phyloP scores from a whole-genome alignment of 1,284 basidiomycete species.

The Irpex lacteus region DNA sequence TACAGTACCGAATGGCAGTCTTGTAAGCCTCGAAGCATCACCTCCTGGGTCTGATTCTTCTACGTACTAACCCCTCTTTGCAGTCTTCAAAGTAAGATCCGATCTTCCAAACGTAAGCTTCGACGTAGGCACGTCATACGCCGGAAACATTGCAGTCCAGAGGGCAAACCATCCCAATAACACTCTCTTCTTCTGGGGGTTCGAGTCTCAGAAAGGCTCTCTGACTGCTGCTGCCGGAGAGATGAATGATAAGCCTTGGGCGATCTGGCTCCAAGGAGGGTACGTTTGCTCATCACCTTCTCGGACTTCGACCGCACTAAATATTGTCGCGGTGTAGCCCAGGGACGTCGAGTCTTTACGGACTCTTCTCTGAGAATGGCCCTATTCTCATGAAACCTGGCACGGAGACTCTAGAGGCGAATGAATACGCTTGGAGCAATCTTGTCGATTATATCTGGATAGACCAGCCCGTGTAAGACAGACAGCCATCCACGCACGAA shows the following conservation, averaged over 20 bases:
- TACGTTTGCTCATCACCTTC: not conserved
- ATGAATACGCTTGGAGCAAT: slow-evolving; percentile 13
- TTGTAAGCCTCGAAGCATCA: not conserved
- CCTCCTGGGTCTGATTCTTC: not conserved
- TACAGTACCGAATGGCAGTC: slow-evolving; percentile 3
- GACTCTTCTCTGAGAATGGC: slow-evolving; percentile 12
- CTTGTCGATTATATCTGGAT: slow-evolving; percentile 20
- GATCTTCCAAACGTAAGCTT: slow-evolving; percentile 60
- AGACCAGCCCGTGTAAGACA: slow-evolving; percentile 17
- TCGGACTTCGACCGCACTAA: slow-evolving; percentile 40
- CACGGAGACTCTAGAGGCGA: slow-evolving; percentile 4
- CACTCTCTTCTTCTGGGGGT: slow-evolving; percentile 67
- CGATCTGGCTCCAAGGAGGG: slow-evolving; percentile 64
- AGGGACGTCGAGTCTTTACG: not conserved
- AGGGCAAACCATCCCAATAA: slow-evolving; percentile 47
- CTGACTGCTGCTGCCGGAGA: slow-evolving; percentile 37
- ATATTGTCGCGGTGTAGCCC: slow-evolving; percentile 47
- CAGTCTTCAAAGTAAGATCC: slow-evolving; percentile 10
- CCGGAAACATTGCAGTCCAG: slow-evolving; percentile 63
- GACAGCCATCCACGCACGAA: not conserved
- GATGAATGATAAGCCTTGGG: slow-evolving; percentile 50
- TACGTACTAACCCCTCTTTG: not conserved
- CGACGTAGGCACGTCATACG: slow-evolving; percentile 48
- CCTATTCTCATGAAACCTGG: slow-evolving; percentile 6
- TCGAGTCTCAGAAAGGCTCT: slow-evolving; percentile 56